Percentiles rank a stretch among this genome's conserved stretches.
phyloP scores from a whole-genome alignment of 2,329 filamentous ascomycete species.

The Macrophomina phaseolina region DNA sequence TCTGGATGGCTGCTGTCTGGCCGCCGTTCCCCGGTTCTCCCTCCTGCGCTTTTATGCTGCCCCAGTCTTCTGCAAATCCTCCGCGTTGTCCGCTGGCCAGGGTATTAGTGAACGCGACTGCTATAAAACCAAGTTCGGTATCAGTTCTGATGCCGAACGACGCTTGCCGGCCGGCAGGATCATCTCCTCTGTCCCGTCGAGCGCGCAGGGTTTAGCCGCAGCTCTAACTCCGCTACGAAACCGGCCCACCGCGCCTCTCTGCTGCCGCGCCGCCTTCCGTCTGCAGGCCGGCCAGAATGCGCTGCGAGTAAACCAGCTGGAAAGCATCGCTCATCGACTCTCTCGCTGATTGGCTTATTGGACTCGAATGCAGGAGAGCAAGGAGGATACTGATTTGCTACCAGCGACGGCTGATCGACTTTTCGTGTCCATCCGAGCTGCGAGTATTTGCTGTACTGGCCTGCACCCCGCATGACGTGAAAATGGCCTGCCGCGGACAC shows the following conservation, averaged over 20 bases:
- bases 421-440: too few relatives aligned
- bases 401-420: too few relatives aligned
- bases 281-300: background rate
- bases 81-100: too few relatives aligned
- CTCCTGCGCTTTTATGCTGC: too few relatives aligned
- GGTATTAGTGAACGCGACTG: background rate
- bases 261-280: background rate
- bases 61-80: too few relatives aligned
- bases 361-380: too few relatives aligned
- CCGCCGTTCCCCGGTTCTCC: too few relatives aligned
- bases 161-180: background rate
- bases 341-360: too few relatives aligned
- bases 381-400: too few relatives aligned
- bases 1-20: background rate
- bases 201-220: background rate
- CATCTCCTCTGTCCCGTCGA: background rate
- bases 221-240: conserved; percentile 2
- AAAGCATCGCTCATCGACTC: background rate
- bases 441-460: too few relatives aligned
- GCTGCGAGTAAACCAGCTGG: background rate
- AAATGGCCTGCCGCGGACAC: too few relatives aligned
- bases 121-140: background rate
- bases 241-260: background rate
- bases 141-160: background rate
- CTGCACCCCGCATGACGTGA: too few relatives aligned